Base-by-base conservation (phyloP, 2,329 filamentous ascomycete species). In the Exophiala spinifera region DNA sequence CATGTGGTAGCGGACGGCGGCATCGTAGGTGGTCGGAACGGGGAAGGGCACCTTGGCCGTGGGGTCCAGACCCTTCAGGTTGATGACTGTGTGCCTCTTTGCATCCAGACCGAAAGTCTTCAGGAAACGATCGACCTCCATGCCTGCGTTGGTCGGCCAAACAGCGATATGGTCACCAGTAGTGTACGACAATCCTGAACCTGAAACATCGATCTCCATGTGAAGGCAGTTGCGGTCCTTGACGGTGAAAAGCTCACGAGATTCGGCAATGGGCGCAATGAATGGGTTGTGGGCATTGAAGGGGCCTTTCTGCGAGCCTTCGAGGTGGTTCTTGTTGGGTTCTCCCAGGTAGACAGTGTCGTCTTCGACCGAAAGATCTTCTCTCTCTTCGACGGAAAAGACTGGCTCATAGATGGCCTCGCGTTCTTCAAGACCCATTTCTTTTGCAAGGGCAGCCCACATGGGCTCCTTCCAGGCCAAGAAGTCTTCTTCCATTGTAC, bases 401-500 rank as follows among this genome's bases (percentile, higher is more conserved):
- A 91, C 85, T 46, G 94, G 90, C 71, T 99, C 95, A 71, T 97
- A 99, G 56, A 95, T 85, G 58, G 91, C 89, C 70, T 99, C 95
- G 56, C 94, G 91, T 75, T 99, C 94, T 73, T 97, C 88, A 52
- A 99, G 77, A 50, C 83, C 83, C 87, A 99, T 89, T 68, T 89
- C 85, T 62, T 89, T 82, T 20, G 87, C 80, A 49, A 99, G 79
- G 56, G 88, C 88, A 65, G 82, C 78, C 94, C 95, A 99, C 94
- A 99, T 99, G 59, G 91, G 91, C 67, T 99, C 94, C 77, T 99
- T 99, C 94, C 94, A 99, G 62, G 92, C 89, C 66, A 99, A 76
- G 73, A 97, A 99, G 68, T 99, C 95, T 76, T 99, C 95, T 76
- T 99, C 94, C 95, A 99, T 99, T 53, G 94, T 99, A 58, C 95